Conservation (phyloP, 2,329 filamentous ascomycete genomes). For the Aspergillus texensis region DNA sequence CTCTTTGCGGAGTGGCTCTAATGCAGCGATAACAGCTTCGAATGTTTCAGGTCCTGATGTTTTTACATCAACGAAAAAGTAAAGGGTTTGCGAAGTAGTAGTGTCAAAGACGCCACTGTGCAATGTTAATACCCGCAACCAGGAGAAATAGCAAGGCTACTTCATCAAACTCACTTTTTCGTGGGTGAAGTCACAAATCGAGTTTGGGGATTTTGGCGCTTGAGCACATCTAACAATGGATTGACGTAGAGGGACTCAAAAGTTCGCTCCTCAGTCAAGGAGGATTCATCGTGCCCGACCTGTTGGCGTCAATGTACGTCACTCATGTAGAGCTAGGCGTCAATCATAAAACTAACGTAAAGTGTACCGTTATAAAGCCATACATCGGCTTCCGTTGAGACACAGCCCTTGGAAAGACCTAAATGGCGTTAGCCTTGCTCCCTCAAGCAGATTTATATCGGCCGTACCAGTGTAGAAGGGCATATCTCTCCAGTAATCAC, state of each 20-base stretch:
- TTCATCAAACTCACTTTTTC: slow-evolving; percentile 45
- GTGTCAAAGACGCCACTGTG: slow-evolving; percentile 62
- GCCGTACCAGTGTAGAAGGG: slow-evolving; percentile 50
- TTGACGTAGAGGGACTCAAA: slow-evolving; percentile 62
- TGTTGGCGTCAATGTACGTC: slow-evolving; percentile 23
- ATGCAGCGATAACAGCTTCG: slow-evolving; percentile 57
- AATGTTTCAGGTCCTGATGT: slow-evolving; percentile 60
- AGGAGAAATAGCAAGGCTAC: background rate
- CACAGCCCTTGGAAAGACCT: slow-evolving; percentile 60
- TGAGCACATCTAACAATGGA: slow-evolving; percentile 59
- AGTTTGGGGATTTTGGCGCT: slow-evolving; percentile 58
- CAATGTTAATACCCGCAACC: slow-evolving; percentile 4
- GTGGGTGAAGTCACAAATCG: slow-evolving; percentile 52
- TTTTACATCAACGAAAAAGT: slow-evolving; percentile 67
- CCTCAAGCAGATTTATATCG: background rate
- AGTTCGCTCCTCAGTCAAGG: slow-evolving; percentile 56
- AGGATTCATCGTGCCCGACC: slow-evolving; percentile 59
- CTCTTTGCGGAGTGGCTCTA: slow-evolving; percentile 58
- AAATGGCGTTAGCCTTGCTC: background rate
- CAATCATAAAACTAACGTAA: slow-evolving; percentile 44
- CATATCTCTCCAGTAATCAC: slow-evolving; percentile 59
- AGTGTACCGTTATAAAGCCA: slow-evolving; percentile 61
- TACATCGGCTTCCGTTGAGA: slow-evolving; percentile 63
- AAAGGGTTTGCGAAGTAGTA: slow-evolving; percentile 58
- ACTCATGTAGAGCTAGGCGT: background rate